Evolutionary conservation across 2,329 filamentous ascomycete species (phyloP), one percentile per base, ranked within the genome.

Genomic region (Chrysoporthe cubensis): DNA sequence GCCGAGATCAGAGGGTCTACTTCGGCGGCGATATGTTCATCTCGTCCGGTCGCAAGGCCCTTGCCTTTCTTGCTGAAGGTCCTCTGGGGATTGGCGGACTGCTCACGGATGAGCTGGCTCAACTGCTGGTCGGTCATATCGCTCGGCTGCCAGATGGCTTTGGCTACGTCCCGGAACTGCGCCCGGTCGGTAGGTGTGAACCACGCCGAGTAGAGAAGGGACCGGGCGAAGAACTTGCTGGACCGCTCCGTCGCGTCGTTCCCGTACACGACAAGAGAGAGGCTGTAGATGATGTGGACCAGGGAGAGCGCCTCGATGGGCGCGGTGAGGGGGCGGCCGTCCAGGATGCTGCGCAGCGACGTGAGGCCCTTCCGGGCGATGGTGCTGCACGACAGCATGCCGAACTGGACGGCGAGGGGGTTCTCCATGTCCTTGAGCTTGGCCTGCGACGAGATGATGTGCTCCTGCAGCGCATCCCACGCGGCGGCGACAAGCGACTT

Each of bases 231-330:
- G 8, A 87, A 75, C 18, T 78, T 74, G 18, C 73, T 76, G 34
- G 78, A 80, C 61, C 77, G 78, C 8, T 67, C 68, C 13, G 72
- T 61, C 5, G 80, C 75, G 42, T 81, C 78, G 62, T 80, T 77
- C 71, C 80, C 81, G 65, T 84, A 79, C 5, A 84, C 72, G 16
- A 84, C 77, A 11, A 85, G 71, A 4, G 81, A 85, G 48, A 87
- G 78, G 14, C 84, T 82, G 70, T 85, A 86, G 34, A 83, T 76
- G 26, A 87, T 70, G 66, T 87, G 85, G 43, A 86, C 73, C 69
- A 87, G 83, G 72, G 84, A 87, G 1, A 87, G 72, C 2, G 81
- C 78, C 40, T 84, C 78, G 40, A 83, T 71, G 4, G 85, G 77
- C 1, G 80, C 79, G 3, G 75, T 73, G 0, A 77, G 74, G 7